These are phyloP conservation scores for Parasitella parasitica DNA, from an alignment of 371 early-diverging fungal genomes.

Conservation along the genomic window DNA sequence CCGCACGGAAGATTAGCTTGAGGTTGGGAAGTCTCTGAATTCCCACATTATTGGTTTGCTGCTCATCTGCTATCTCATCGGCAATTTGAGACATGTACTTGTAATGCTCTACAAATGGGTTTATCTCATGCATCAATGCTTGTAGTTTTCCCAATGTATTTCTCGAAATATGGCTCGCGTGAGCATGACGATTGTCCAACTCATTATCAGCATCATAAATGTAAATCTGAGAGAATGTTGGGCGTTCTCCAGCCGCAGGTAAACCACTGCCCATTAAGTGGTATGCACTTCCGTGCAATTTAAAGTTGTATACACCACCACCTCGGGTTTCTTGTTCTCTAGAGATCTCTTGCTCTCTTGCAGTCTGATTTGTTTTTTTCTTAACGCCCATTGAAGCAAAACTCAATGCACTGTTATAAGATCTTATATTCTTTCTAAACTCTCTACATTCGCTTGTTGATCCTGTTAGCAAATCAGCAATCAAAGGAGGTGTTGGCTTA, in stretches of 20 bases:
- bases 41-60: background rate
- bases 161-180: no score
- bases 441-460: background rate
- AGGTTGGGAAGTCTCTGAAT: background rate
- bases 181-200: background rate
- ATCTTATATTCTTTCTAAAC: constrained; percentile 11
- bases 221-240: constrained; percentile 11
- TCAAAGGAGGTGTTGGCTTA: no score
- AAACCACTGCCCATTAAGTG: background rate
- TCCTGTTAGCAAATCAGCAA: background rate
- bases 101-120: background rate
- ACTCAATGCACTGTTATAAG: constrained; percentile 14
- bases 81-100: background rate
- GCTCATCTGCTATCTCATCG: background rate
- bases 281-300: no score
- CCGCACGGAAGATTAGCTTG: background rate
- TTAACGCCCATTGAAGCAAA: constrained; percentile 19
- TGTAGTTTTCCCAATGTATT: no score
- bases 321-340: background rate
- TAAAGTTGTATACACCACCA: no score
- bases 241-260: background rate
- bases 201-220: constrained; percentile 12
- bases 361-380: no score
- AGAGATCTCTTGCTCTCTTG: no score
- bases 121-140: background rate